These are phyloP conservation scores for Cutaneotrichosporon arboriforme DNA, from an alignment of 1,284 basidiomycete species.

Conservation along the genomic window DNA sequence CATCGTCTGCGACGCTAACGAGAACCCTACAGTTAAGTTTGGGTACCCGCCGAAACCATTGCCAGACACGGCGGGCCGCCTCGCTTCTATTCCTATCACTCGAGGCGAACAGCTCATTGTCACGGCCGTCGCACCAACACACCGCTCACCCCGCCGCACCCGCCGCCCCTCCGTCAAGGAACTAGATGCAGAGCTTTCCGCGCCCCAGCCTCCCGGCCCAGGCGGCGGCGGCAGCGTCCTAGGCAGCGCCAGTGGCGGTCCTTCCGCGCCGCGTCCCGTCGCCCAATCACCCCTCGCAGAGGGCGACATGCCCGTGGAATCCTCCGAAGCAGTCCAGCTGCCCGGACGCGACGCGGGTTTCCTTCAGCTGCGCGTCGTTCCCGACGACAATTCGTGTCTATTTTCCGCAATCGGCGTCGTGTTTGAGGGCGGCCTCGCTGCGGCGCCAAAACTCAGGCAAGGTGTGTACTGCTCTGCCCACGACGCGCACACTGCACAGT, in stretches of 20 bases:
- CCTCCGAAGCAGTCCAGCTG: conserved; percentile 26
- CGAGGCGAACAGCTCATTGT: conserved; percentile 79
- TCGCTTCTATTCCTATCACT: conserved; percentile 69
- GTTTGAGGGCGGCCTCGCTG: conserved; percentile 70
- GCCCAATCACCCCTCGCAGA: conserved; percentile 11
- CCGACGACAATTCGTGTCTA: conserved; percentile 88
- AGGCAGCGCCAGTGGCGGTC: background rate
- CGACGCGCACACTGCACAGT: no score
- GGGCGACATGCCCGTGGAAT: conserved; percentile 22
- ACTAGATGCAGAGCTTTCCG: conserved; percentile 30
- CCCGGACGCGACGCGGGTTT: conserved; percentile 51
- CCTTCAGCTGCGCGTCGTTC: conserved; percentile 61
- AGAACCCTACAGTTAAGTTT: conserved; percentile 59
- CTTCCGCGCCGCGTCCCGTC: conserved; percentile 3
- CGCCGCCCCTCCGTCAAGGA: conserved; percentile 36
- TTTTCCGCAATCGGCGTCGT: conserved; percentile 79
- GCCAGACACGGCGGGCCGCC: conserved; percentile 62
- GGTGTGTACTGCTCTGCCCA: conserved; percentile 19
- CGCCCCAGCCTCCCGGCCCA: conserved; percentile 26
- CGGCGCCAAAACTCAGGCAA: conserved; percentile 44
- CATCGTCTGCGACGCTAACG: background rate
- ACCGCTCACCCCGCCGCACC: conserved; percentile 9
- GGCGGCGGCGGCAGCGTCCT: conserved; percentile 15
- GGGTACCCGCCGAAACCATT: conserved; percentile 75
- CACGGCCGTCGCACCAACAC: conserved; percentile 46